Conservation (phyloP, 2,329 filamentous ascomycete genomes). For the Aspergillus awamori region DNA sequence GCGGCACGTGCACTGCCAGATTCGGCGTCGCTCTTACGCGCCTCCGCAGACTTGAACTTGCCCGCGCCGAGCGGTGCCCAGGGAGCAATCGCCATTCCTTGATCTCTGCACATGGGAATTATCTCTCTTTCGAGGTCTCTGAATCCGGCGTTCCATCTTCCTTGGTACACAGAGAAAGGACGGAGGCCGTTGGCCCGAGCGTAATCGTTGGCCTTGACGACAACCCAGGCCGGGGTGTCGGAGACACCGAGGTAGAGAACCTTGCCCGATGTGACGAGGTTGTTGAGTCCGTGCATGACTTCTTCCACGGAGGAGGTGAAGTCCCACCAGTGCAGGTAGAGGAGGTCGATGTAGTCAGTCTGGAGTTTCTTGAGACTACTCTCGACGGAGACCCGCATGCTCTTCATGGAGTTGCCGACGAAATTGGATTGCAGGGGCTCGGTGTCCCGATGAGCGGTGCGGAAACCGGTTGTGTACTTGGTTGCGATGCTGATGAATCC, state of each 20-base stretch:
- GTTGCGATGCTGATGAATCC: conserved; percentile 55
- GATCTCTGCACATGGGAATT: conserved; percentile 17
- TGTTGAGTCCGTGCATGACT: conserved; percentile 18
- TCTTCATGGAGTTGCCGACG: conserved; percentile 49
- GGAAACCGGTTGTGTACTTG: conserved; percentile 66
- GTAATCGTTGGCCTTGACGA: conserved; percentile 19
- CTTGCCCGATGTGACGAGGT: conserved; percentile 13
- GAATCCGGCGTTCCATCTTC: conserved; percentile 12
- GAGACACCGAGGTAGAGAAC: conserved; percentile 19
- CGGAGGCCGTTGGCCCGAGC: conserved; percentile 15
- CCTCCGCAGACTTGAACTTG: conserved; percentile 13
- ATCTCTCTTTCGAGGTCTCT: conserved; percentile 17
- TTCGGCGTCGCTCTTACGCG: neutral
- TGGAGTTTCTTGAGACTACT: conserved; percentile 53
- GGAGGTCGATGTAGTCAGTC: conserved; percentile 53
- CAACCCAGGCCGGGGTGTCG: conserved; percentile 16
- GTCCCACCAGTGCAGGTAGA: conserved; percentile 21
- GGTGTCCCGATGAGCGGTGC: conserved; percentile 44
- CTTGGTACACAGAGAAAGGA: conserved; percentile 17
- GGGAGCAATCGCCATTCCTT: conserved; percentile 18
- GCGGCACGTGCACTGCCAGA: neutral
- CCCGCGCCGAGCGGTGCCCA: conserved; percentile 15
- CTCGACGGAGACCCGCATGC: conserved; percentile 47
- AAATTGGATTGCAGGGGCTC: conserved; percentile 39
- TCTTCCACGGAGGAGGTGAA: conserved; percentile 17